Conservation (phyloP, 2,329 filamentous ascomycete species). For the Cladophialophora psammophila region DNA sequence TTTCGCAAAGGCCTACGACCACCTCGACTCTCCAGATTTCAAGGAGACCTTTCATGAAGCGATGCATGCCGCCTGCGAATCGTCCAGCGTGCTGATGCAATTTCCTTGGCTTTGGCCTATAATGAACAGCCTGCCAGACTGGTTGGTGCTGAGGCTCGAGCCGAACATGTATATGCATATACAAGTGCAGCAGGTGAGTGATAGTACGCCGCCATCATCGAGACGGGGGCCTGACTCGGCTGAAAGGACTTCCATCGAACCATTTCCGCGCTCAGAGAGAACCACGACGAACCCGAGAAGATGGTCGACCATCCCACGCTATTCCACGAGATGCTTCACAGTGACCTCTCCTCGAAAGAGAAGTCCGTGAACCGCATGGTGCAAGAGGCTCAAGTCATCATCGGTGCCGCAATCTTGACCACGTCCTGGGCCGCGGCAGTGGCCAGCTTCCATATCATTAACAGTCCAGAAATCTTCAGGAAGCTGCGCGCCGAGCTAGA, state of each 20-base stretch:
- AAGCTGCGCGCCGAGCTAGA: constrained; percentile 25
- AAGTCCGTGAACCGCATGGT: constrained; percentile 46
- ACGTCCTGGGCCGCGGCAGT: constrained; percentile 43
- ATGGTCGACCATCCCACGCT: constrained; percentile 33
- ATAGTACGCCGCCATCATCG: neutral
- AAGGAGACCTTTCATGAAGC: constrained; percentile 31
- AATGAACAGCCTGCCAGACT: constrained; percentile 39
- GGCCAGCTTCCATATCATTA: constrained; percentile 42
- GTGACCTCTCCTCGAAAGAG: constrained; percentile 42
- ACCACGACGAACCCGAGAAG: constrained; percentile 22
- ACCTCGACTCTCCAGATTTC: constrained; percentile 36
- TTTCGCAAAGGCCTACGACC: constrained; percentile 34
- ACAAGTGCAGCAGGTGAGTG: constrained; percentile 22
- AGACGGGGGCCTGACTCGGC: neutral
- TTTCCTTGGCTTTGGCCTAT: constrained; percentile 36
- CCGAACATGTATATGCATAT: constrained; percentile 20
- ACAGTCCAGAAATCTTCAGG: constrained; percentile 14
- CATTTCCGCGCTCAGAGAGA: constrained; percentile 14
- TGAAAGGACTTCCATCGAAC: constrained; percentile 16
- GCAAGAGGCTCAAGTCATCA: constrained; percentile 44
- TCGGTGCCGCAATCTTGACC: constrained; percentile 45
- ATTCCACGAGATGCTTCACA: constrained; percentile 44
- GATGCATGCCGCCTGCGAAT: constrained; percentile 28
- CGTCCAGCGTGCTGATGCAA: constrained; percentile 25
- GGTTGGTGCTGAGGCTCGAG: constrained; percentile 23